Evolutionary conservation across 768 basidiomycete genomes (phyloP).

Genomic region (Russula olivacea): DNA sequence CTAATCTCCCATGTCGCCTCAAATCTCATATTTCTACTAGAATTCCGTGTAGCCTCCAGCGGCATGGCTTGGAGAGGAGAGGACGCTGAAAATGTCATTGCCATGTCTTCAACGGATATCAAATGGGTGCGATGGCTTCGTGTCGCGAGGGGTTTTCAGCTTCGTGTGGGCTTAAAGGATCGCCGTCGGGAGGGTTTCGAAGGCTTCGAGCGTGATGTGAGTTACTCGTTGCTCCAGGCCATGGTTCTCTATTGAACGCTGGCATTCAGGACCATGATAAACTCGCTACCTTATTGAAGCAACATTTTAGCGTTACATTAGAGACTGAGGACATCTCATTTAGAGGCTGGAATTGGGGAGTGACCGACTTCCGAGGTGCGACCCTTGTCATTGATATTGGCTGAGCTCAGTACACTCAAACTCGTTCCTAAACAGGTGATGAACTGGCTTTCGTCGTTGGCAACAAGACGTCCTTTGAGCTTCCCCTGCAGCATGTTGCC

Average conservation of each 20-base stretch:
- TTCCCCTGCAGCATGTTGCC: conserved; percentile 79
- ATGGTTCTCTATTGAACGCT: conserved; percentile 7
- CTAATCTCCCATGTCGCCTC: not conserved
- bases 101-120: conserved; percentile 65
- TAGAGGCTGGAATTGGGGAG: conserved; percentile 99
- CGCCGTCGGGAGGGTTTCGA: conserved; percentile 82
- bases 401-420: conserved; percentile 8
- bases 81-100: conserved; percentile 55
- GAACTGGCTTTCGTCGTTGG: conserved; percentile 89
- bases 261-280: conserved; percentile 78
- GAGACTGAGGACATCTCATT: conserved; percentile 83
- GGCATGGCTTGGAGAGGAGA: conserved; percentile 94
- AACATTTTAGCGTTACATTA: conserved; percentile 77
- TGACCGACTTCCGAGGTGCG: conserved; percentile 87
- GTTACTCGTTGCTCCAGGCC: conserved; percentile 21
- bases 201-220: conserved; percentile 85
- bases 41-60: conserved; percentile 80
- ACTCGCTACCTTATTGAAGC: conserved; percentile 72
- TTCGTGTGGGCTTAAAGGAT: conserved; percentile 76
- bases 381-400: conserved; percentile 2
- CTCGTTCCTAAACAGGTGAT: conserved; percentile 48
- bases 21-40: conserved; percentile 34
- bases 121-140: conserved; percentile 90
- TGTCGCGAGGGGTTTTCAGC: conserved; percentile 88
- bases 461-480: conserved; percentile 82